phyloP scores from a whole-genome alignment of 805 yeast genomes.

The Yarrowia porcina region DNA sequence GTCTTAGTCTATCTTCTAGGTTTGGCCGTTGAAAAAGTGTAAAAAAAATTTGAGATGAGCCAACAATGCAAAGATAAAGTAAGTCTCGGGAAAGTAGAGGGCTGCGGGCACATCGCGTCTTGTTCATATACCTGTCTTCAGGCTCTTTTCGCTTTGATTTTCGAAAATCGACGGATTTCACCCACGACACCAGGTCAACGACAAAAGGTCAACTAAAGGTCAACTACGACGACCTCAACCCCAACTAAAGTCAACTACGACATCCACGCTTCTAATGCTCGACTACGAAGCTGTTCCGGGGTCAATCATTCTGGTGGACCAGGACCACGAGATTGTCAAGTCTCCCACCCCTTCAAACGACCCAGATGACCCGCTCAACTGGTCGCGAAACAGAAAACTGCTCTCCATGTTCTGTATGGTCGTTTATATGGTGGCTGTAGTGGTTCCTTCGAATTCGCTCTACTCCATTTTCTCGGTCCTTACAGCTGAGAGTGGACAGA shows the following conservation, averaged over 20 bases:
- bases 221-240: no score
- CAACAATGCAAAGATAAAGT: slow-evolving; percentile 19
- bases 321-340: slow-evolving; percentile 41
- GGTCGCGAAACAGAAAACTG: slow-evolving; percentile 52
- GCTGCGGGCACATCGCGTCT: not conserved
- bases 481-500: slow-evolving; percentile 40
- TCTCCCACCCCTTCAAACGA: slow-evolving; percentile 62
- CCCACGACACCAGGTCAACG: not conserved
- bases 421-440: slow-evolving; percentile 45
- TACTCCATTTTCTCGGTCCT: slow-evolving; percentile 43
- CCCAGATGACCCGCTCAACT: slow-evolving; percentile 68
- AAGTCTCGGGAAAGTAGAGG: not conserved
- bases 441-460: slow-evolving; percentile 47
- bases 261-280: not conserved
- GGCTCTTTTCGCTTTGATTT: no score
- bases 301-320: slow-evolving; percentile 30
- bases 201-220: no score
- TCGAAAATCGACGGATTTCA: not conserved
- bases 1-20: not conserved
- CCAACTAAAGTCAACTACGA: not conserved
- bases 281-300: slow-evolving; percentile 31
- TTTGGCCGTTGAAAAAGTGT: slow-evolving; percentile 5
- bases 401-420: slow-evolving; percentile 42
- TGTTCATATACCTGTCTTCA: not conserved
- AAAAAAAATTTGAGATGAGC: slow-evolving; percentile 23